Percentiles rank a stretch among this genome's conserved stretches.
These are phyloP conservation scores for Tuber calosporum DNA, from an alignment of 495 filamentous ascomycete species.

Conservation along the genomic window DNA sequence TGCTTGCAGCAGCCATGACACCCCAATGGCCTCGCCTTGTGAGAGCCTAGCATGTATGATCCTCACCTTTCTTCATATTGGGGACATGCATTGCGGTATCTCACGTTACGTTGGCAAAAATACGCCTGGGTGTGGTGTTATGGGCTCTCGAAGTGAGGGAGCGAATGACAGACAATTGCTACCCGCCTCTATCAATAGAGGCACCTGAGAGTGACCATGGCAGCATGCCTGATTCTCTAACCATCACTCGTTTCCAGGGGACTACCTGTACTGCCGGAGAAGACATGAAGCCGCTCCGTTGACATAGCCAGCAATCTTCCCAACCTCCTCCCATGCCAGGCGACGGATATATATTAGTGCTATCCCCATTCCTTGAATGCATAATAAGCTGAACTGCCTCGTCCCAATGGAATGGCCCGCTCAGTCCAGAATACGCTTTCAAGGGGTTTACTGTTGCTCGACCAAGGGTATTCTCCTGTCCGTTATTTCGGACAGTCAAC, in stretches of 20 bases:
- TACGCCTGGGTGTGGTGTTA: conserved; percentile 19
- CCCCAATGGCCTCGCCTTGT: conserved; percentile 17
- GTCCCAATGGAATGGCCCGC: conserved; percentile 10
- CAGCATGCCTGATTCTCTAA: conserved; percentile 26
- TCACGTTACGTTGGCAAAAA: conserved; percentile 28
- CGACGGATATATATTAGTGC: conserved; percentile 6
- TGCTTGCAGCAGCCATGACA: conserved; percentile 34
- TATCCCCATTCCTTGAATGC: conserved; percentile 2
- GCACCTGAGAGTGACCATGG: conserved; percentile 20
- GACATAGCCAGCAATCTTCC: conserved; percentile 11
- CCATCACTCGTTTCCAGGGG: conserved; percentile 30
- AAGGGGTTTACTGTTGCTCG: neutral
- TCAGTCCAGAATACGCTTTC: neutral
- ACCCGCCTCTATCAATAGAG: conserved; percentile 26
- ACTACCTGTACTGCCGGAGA: conserved; percentile 15
- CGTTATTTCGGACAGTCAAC: neutral
- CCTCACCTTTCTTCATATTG: conserved; percentile 28
- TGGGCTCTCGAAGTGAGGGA: conserved; percentile 28
- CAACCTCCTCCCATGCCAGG: neutral
- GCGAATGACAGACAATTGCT: conserved; percentile 25
- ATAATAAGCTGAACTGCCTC: conserved; percentile 13
- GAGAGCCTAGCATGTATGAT: conserved; percentile 30
- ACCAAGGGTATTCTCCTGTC: neutral
- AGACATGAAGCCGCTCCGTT: conserved; percentile 12
- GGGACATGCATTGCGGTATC: conserved; percentile 32